Base-by-base conservation (phyloP, 345 rosid genomes). In the Brassica cretica region DNA sequence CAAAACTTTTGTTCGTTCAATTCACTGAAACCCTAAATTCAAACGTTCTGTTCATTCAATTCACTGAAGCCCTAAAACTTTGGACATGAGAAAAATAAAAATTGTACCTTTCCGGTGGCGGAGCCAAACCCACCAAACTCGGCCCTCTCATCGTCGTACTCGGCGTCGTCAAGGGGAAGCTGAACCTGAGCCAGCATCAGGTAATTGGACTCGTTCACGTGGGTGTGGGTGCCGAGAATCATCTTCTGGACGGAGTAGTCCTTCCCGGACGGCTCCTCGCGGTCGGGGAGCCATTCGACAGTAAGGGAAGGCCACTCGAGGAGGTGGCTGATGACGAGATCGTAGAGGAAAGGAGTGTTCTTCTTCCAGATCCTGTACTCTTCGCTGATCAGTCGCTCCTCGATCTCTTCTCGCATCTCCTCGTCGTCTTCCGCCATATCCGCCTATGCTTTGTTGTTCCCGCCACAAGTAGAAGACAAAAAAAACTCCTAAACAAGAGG, bases 311-410 rank as follows among this genome's bases (percentile, higher is more conserved):
- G 60, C 60, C 60, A 53, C 60, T 53, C 11, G 24, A 53, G 24
- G 3, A 9, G 3, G 24, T 53, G 60, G 10, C 3, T 6, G 24
- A 53, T 7, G 60, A 53, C 60, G 60, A 53, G 60, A 16, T 53
- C 60, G 60, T 53, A 53, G 60, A 53, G 60, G 60, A 53, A 53
- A 53, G 60, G 60, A 16, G 60, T 53, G 60, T 16, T 53, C 60
- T 7, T 53, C 60, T 16, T 53, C 60, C 60, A 53, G 24, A 7
- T 16, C 60, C 16, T 16, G 60, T 16, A 16, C 60, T 53, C 60
- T 16, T 53, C 60, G 60, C 6, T 53, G 24, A 16, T 16, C 8
- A 53, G 24, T 6, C 24, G 24, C 24, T 53, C 60, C 24, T 15
- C 24, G 10, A 53, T 53, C 60, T 7, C 24, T 16, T 3, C 24